These are phyloP conservation scores for Candida sithepensis DNA, from an alignment of 805 yeast species.

Conservation along the genomic window DNA sequence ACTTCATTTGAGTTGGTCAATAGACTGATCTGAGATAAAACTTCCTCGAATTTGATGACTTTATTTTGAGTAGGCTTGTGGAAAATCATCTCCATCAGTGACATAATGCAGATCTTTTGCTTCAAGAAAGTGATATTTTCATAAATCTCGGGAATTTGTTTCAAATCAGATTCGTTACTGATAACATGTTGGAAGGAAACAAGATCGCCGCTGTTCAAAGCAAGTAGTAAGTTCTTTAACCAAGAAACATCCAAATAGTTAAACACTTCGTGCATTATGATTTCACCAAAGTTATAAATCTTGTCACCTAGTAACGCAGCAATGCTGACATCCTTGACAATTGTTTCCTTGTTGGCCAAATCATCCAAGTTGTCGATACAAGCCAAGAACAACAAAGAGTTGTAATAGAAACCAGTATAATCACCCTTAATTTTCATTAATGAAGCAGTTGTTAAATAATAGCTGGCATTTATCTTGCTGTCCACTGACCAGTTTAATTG, in stretches of 20 bases:
- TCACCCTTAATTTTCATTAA: conserved; percentile 72
- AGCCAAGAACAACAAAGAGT: conserved; percentile 77
- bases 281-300: conserved; percentile 94
- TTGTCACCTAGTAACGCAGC: conserved; percentile 89
- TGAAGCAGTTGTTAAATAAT: conserved; percentile 74
- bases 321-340: conserved; percentile 72
- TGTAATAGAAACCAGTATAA: conserved; percentile 77
- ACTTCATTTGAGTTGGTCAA: conserved; percentile 64
- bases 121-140: conserved; percentile 63
- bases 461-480: conserved; percentile 73
- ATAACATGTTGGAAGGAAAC: conserved; percentile 49
- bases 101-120: conserved; percentile 90
- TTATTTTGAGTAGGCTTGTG: conserved; percentile 70
- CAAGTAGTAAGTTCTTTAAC: conserved; percentile 66
- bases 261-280: conserved; percentile 84
- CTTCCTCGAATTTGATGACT: conserved; percentile 66
- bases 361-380: conserved; percentile 51
- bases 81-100: conserved; percentile 84
- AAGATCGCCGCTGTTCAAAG: conserved; percentile 78
- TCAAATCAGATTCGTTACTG: conserved; percentile 11
- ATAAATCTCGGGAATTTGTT: conserved; percentile 35
- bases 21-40: conserved; percentile 64
- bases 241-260: conserved; percentile 47
- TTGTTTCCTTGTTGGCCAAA: conserved; percentile 34
- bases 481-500: conserved; percentile 47